Base-by-base conservation (phyloP, 495 filamentous ascomycete species). In the Daldinia grandis region DNA sequence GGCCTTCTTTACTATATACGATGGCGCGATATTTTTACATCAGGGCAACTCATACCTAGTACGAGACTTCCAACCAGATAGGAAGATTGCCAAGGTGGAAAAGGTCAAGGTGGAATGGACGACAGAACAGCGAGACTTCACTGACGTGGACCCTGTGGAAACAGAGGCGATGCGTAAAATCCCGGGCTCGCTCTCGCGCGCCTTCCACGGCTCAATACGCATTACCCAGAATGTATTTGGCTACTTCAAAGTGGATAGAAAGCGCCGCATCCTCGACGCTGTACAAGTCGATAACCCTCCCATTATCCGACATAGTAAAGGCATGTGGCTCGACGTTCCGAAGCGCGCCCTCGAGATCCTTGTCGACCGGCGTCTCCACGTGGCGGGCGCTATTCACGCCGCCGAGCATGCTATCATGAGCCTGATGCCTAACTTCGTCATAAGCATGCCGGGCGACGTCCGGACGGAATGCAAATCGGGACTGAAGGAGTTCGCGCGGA, bases 281-380 rank as follows among this genome's bases (percentile, higher is more conserved):
- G 91, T 98, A 2, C 87, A 92, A 42, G 93, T 99, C 17, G 92
- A 97, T 70, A 97, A 97, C 75, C 95, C 95, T 7, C 94, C 95
- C 14, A 92, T 98, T 58, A 84, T 95, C 31, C 86, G 93, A 47
- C 82, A 89, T 70, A 90, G 87, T 58, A 97, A 97, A 76, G 95
- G 94, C 53, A 94, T 97, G 91, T 99, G 95, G 95, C 88, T 99
- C 24, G 95, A 98, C 74, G 89, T 99, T 5, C 95, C 95, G 2
- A 87, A 87, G 53, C 76, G 66, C 5, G 94, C 93, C 0, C 88
- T 99, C 14, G 87, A 92, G 7, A 93, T 97, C 30, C 86, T 99
- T 4, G 82, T 88, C 31, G 84, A 85, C 1, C 85, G 88, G 9
- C 82, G 86, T 2, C 85, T 98, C 17, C 93, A 97, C 78, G 83